A percentile compares a stretch with the other conserved stretches of the same genome.
phyloP scores from a whole-genome alignment of 2,329 filamentous ascomycete genomes.

The Exophiala sideris region DNA sequence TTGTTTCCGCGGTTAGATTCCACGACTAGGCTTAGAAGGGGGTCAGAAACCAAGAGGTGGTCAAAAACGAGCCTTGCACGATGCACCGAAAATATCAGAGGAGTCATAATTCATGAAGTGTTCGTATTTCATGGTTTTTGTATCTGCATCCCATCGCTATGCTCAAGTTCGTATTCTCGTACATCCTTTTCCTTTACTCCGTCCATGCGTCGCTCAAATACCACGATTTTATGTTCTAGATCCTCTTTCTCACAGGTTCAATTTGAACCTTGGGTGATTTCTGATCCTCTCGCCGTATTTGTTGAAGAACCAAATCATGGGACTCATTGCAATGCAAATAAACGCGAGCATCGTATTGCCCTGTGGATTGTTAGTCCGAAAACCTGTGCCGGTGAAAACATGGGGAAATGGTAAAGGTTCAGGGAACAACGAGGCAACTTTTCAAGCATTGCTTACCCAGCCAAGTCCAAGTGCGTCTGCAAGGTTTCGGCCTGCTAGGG shows the following conservation, averaged over 20 bases:
- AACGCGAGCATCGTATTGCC: slow-evolving; percentile 56
- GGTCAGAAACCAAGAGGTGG: too few species aligned
- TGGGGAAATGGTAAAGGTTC: too few species aligned
- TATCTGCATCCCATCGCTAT: too few species aligned
- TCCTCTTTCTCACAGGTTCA: slow-evolving; percentile 26
- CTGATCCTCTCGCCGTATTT: slow-evolving; percentile 36
- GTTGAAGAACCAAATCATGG: slow-evolving; percentile 36
- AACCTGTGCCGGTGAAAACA: too few species aligned
- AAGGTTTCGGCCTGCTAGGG: slow-evolving; percentile 57
- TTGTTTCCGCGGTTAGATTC: too few species aligned
- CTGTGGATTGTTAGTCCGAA: too few species aligned
- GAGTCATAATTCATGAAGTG: neutral
- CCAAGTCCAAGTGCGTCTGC: slow-evolving; percentile 46
- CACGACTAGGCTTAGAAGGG: too few species aligned
- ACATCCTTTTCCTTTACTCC: neutral
- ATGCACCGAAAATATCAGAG: neutral
- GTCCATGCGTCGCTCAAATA: neutral
- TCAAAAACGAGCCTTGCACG: too few species aligned
- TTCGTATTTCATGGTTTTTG: neutral
- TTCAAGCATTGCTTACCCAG: slow-evolving; percentile 32
- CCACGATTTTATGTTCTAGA: neutral
- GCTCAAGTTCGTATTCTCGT: too few species aligned
- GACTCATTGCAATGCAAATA: slow-evolving; percentile 51
- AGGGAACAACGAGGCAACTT: too few species aligned
- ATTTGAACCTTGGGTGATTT: slow-evolving; percentile 32